phyloP scores from a whole-genome alignment of 306 rosid genomes.

The Medicago ruthenica region DNA sequence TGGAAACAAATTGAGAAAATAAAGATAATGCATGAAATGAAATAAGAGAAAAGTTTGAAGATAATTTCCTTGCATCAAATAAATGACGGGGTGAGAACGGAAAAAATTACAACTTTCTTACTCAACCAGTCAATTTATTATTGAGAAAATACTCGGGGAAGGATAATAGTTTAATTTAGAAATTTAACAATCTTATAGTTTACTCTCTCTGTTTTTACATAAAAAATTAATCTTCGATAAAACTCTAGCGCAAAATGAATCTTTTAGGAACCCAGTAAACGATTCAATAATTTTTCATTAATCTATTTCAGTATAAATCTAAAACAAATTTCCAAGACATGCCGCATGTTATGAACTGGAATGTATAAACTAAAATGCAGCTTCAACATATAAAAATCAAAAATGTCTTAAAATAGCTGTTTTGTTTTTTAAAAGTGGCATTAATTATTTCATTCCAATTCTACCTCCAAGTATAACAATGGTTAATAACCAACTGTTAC shows the following conservation, averaged over 20 bases:
- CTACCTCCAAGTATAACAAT: background rate
- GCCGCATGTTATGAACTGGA: constrained; percentile 25
- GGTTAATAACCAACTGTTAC: too few species aligned
- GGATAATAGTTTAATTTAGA: constrained; percentile 10
- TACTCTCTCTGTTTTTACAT: constrained; percentile 3
- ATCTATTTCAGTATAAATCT: constrained; percentile 20
- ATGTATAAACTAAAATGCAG: background rate
- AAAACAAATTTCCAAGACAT: constrained; percentile 2
- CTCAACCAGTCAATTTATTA: background rate
- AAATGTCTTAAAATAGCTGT: background rate
- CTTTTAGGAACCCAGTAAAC: constrained; percentile 15
- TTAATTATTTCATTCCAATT: background rate
- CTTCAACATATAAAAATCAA: background rate
- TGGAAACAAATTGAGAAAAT: constrained; percentile 26
- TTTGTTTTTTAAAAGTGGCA: background rate
- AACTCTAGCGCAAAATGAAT: constrained; percentile 18
- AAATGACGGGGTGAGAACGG: background rate
- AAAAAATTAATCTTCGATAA: constrained; percentile 12
- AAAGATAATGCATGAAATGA: background rate
- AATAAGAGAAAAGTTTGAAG: background rate
- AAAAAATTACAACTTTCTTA: constrained; percentile 4
- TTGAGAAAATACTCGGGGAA: constrained; percentile 26
- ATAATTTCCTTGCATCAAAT: background rate
- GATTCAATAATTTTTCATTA: constrained; percentile 15
- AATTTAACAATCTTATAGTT: constrained; percentile 5